These are phyloP conservation scores for Ajuga reptans DNA, from an alignment of 305 asterid species.

Conservation along the genomic window DNA sequence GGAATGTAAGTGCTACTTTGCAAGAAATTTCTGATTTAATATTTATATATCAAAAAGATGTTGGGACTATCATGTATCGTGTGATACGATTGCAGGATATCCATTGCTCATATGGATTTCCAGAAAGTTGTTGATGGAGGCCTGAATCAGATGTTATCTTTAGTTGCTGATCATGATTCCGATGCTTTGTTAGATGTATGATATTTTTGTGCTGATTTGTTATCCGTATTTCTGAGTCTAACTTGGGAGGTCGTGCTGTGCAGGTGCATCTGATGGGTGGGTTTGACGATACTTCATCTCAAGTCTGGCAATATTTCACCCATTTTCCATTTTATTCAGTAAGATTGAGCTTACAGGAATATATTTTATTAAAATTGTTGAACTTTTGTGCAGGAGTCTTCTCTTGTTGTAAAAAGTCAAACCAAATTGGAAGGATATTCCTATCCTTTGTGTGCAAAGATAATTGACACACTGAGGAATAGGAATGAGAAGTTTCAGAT, in stretches of 20 bases:
- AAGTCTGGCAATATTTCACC: constrained; percentile 45
- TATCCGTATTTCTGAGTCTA: constrained; percentile 20
- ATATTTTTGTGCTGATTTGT: constrained; percentile 16
- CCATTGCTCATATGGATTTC: constrained; percentile 87
- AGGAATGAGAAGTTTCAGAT: constrained; percentile 59
- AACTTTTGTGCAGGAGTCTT: constrained; percentile 46
- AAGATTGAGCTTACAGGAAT: constrained; percentile 18
- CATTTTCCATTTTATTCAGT: constrained; percentile 25
- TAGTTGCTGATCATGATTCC: constrained; percentile 43
- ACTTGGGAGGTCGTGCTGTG: constrained; percentile 24
- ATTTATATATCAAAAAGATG: background rate
- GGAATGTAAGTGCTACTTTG: constrained; percentile 60
- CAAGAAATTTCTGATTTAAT: background rate
- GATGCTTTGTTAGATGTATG: constrained; percentile 65
- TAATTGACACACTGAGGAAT: constrained; percentile 48
- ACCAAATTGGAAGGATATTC: constrained; percentile 50
- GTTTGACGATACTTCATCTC: constrained; percentile 57
- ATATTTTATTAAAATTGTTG: constrained; percentile 21
- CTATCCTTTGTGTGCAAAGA: constrained; percentile 71
- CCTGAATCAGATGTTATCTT: constrained; percentile 69
- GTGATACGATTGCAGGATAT: constrained; percentile 48
- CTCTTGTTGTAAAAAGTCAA: constrained; percentile 21
- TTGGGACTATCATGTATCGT: background rate
- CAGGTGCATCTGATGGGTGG: constrained; percentile 95
- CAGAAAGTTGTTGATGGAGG: constrained; percentile 63